phyloP scores from a whole-genome alignment of 805 yeast species.

The Spathaspora passalidarum region DNA sequence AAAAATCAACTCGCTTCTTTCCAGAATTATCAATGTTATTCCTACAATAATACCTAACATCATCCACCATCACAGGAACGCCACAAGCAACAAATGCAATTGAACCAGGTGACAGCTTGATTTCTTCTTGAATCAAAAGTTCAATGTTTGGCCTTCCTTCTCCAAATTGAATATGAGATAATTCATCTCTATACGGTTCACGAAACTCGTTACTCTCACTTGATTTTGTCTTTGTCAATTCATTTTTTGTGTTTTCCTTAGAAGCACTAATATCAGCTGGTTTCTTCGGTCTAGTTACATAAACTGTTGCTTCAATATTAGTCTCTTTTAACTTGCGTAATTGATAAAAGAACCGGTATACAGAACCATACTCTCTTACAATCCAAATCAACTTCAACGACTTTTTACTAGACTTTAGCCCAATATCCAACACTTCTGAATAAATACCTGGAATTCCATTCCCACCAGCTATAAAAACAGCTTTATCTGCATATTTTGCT shows the following conservation, averaged over 20 bases:
- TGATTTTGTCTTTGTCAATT: too few relatives aligned
- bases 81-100: constrained; percentile 48
- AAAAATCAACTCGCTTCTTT: constrained; percentile 62
- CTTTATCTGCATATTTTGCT: constrained; percentile 26
- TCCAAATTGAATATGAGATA: constrained; percentile 31
- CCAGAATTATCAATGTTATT: constrained; percentile 31
- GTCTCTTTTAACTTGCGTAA: constrained; percentile 31
- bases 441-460: constrained; percentile 42
- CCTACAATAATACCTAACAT: constrained; percentile 37
- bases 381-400: constrained; percentile 35
- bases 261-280: too few relatives aligned
- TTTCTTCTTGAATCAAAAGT: constrained; percentile 10
- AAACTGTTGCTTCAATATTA: constrained; percentile 36
- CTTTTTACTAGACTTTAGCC: constrained; percentile 10
- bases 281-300: constrained; percentile 37
- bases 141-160: constrained; percentile 49
- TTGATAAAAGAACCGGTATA: constrained; percentile 40
- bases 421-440: constrained; percentile 27
- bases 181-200: background rate
- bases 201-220: too few relatives aligned
- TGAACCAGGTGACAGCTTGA: constrained; percentile 36
- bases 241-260: too few relatives aligned
- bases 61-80: constrained; percentile 38
- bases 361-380: constrained; percentile 35
- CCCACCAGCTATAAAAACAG: constrained; percentile 34